Evolutionary conservation across 805 yeast species (phyloP).

Genomic region (Wickerhamomyces alni): DNA sequence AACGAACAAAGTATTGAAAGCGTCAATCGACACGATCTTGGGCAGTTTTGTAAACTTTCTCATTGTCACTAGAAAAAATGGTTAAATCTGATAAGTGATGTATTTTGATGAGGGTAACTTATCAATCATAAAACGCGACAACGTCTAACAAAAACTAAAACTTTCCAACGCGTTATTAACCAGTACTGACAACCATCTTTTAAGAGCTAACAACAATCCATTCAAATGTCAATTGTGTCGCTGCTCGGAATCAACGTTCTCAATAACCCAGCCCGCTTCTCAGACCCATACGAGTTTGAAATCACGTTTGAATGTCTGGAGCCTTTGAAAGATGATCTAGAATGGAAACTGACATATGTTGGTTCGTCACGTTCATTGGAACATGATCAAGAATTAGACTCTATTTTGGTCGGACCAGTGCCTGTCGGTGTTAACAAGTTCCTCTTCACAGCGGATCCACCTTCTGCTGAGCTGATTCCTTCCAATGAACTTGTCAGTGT

Average conservation of each 20-base stretch:
- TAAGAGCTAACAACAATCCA: neutral
- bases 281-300: constrained; percentile 92
- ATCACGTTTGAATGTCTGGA: constrained; percentile 96
- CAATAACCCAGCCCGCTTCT: constrained; percentile 90
- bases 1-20: constrained; percentile 58
- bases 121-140: neutral
- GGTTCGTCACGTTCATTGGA: constrained; percentile 93
- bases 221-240: constrained; percentile 86
- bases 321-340: constrained; percentile 77
- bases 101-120: constrained; percentile 3
- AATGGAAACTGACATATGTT: constrained; percentile 96
- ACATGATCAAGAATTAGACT: constrained; percentile 95
- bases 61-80: neutral
- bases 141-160: too few relatives aligned
- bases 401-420: constrained; percentile 96
- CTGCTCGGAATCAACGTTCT: constrained; percentile 85
- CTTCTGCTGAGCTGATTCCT: constrained; percentile 92
- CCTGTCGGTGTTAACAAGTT: constrained; percentile 97
- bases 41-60: constrained; percentile 24
- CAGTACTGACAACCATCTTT: too few relatives aligned
- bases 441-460: constrained; percentile 91
- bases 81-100: constrained; percentile 1
- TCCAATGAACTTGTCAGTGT: constrained; percentile 93
- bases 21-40: constrained; percentile 55
- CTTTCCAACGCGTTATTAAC: too few relatives aligned